Evolutionary conservation across 2,329 filamentous ascomycete genomes (phyloP).

Genomic region (Alternaria sp.): DNA sequence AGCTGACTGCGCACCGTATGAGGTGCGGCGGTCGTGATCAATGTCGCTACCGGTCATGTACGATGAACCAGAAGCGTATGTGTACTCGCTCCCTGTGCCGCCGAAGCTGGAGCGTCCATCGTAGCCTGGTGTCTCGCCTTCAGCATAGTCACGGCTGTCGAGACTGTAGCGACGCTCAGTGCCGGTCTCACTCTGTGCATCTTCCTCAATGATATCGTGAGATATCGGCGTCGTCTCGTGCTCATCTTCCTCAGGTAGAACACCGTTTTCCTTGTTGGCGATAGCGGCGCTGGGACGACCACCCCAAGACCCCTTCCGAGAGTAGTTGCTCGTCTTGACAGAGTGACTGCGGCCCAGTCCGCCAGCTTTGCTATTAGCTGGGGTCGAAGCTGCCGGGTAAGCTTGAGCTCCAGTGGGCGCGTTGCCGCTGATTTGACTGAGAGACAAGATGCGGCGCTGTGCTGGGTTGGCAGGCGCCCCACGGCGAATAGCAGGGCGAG

Average conservation of each 20-base stretch:
- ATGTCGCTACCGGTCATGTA: constrained; percentile 60
- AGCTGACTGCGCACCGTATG: constrained; percentile 50
- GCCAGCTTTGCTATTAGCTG: constrained; percentile 43
- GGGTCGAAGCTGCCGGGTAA: constrained; percentile 43
- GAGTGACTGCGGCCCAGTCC: constrained; percentile 63
- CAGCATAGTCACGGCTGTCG: constrained; percentile 44
- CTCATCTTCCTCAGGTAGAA: constrained; percentile 55
- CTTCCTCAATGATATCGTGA: constrained; percentile 40
- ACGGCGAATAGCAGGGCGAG: constrained; percentile 53
- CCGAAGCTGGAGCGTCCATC: constrained; percentile 53
- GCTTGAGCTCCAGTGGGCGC: constrained; percentile 59
- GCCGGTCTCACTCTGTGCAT: constrained; percentile 48
- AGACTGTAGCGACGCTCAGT: constrained; percentile 52
- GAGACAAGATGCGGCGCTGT: constrained; percentile 80
- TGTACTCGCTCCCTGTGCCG: constrained; percentile 54
- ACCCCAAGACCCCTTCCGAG: constrained; percentile 49
- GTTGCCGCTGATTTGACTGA: constrained; percentile 89
- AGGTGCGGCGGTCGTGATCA: constrained; percentile 53
- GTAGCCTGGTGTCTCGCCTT: constrained; percentile 46
- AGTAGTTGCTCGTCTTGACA: constrained; percentile 47
- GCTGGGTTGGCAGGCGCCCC: constrained; percentile 50
- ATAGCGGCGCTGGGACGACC: constrained; percentile 40
- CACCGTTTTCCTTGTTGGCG: constrained; percentile 59
- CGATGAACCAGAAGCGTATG: constrained; percentile 57
- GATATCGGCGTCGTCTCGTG: constrained; percentile 37